These are phyloP conservation scores for Phytopythium aichiense DNA, from an alignment of 352 stramenopile genomes.

Conservation along the genomic window DNA sequence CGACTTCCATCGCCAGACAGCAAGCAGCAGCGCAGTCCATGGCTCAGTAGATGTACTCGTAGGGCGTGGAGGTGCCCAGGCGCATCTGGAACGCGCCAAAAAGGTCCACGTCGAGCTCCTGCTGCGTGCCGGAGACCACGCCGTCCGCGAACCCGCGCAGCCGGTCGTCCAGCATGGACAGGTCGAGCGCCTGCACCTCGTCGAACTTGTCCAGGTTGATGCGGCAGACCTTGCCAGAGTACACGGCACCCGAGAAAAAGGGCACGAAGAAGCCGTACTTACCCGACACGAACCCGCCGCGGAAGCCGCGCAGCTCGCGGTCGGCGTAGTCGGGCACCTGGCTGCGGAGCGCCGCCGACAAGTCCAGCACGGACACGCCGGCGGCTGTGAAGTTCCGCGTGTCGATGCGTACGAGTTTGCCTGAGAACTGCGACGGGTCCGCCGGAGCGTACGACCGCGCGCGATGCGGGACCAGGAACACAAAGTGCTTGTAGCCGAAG, in stretches of 20 bases:
- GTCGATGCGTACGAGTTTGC: constrained; percentile 71
- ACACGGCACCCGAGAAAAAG: constrained; percentile 60
- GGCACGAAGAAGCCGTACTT: constrained; percentile 83
- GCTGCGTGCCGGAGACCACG: constrained; percentile 44
- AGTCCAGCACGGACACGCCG: constrained; percentile 51
- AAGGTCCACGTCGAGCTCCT: constrained; percentile 45
- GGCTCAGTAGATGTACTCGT: constrained; percentile 60
- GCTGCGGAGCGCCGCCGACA: constrained; percentile 44
- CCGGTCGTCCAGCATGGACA: constrained; percentile 37
- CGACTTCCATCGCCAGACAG: no score
- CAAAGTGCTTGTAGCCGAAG: constrained; percentile 73
- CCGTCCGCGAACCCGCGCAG: constrained; percentile 50
- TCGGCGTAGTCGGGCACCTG: constrained; percentile 69
- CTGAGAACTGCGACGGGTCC: constrained; percentile 29
- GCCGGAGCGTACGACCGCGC: constrained; percentile 21
- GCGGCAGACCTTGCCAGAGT: constrained; percentile 71
- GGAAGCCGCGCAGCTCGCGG: constrained; percentile 60
- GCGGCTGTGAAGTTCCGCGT: constrained; percentile 51
- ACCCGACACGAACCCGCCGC: constrained; percentile 55
- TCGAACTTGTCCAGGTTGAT: constrained; percentile 79
- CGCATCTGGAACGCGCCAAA: constrained; percentile 65
- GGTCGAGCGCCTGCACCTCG: constrained; percentile 71
- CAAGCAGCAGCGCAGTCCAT: background rate
- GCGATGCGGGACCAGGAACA: constrained; percentile 62
- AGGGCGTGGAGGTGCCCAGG: constrained; percentile 56